phyloP scores from a whole-genome alignment of 228 moss, liverwort and hornwort genomes.

The Sphagnum magellanicum region DNA sequence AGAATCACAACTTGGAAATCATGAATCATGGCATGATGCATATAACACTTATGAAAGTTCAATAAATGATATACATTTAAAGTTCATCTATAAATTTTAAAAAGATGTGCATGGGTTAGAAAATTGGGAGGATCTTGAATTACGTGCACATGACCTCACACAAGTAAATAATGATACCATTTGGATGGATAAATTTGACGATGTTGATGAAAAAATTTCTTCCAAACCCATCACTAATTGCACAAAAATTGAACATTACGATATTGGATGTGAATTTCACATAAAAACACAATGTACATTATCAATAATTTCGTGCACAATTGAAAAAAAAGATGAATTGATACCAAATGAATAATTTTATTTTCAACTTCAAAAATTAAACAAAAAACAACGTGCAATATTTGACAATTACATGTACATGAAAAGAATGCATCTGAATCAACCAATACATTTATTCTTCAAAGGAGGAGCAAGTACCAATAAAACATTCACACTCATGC shows the following conservation, averaged over 20 bases:
- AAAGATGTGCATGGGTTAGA: not conserved
- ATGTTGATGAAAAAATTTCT: no score
- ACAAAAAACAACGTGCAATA: not conserved
- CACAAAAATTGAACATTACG: no score
- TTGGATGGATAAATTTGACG: no score
- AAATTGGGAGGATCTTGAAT: not conserved
- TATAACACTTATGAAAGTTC: not conserved
- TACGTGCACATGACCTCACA: not conserved
- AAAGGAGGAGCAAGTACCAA: rapidly evolving
- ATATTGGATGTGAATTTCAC: no score
- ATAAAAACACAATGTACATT: no score
- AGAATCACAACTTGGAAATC: not conserved
- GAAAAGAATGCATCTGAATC: no score
- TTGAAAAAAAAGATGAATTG: not conserved
- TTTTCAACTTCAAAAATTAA: not conserved
- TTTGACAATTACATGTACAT: no score
- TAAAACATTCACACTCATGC: no score
- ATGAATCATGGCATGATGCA: no score
- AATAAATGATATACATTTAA: not conserved
- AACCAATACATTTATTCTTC: no score
- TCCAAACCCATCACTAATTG: no score
- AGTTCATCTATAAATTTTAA: not conserved
- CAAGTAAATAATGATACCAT: not conserved
- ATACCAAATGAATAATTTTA: not conserved
- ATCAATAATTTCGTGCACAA: no score